These are phyloP conservation scores for Lactarius deliciosus DNA, from an alignment of 768 basidiomycete genomes.

Conservation along the genomic window DNA sequence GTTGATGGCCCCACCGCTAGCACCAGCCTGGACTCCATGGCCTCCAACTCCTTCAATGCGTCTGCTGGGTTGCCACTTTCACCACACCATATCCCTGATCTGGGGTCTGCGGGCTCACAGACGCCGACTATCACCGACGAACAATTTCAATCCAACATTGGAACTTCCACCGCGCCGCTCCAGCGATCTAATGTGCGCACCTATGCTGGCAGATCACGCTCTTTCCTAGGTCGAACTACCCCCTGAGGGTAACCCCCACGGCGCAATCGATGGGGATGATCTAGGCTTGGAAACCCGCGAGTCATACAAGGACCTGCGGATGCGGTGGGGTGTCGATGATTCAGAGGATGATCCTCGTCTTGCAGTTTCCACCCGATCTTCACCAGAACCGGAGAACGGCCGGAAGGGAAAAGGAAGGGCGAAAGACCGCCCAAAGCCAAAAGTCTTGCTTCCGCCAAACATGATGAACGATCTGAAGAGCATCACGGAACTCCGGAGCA, in stretches of 20 bases:
- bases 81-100: constrained; percentile 28
- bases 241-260: constrained; percentile 17
- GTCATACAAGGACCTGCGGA: constrained; percentile 70
- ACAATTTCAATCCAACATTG: constrained; percentile 23
- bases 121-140: constrained; percentile 30
- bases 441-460: constrained; percentile 44
- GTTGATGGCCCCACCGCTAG: constrained; percentile 34
- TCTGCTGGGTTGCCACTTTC: constrained; percentile 25
- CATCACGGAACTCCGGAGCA: constrained; percentile 76
- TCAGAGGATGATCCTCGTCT: constrained; percentile 69
- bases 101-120: constrained; percentile 4
- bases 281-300: constrained; percentile 58
- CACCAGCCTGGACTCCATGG: constrained; percentile 31
- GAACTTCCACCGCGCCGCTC: constrained; percentile 21
- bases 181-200: constrained; percentile 52
- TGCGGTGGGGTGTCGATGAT: constrained; percentile 79
- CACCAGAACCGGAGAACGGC: constrained; percentile 35
- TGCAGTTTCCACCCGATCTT: constrained; percentile 24
- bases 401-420: constrained; percentile 42
- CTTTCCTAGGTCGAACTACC: constrained; percentile 71
- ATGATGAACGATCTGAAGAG: constrained; percentile 77
- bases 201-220: constrained; percentile 77
- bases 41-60: constrained; percentile 28
- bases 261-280: constrained; percentile 37
- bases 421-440: constrained; percentile 31